Conservation (phyloP, 331 rosid species). For the Prunus yedoensis region DNA sequence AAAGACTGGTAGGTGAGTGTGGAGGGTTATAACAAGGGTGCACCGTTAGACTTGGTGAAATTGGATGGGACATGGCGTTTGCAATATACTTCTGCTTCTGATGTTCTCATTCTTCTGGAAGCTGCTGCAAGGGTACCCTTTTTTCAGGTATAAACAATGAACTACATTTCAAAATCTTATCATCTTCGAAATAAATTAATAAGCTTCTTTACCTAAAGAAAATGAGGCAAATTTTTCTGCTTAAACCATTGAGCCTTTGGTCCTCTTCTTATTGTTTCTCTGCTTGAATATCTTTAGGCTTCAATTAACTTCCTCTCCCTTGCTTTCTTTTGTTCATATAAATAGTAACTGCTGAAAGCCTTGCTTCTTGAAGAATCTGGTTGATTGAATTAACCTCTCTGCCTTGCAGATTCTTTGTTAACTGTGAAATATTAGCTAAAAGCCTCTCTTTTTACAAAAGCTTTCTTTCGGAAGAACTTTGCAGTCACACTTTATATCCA, state of each 20-base stretch:
- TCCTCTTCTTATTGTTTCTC: neutral
- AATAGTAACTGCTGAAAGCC: neutral
- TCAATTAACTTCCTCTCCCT: conserved; percentile 2
- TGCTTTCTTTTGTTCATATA: conserved; percentile 7
- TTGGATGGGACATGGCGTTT: conserved; percentile 96
- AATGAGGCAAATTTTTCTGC: neutral
- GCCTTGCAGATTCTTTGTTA: neutral
- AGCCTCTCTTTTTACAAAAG: neutral
- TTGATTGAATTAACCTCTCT: conserved; percentile 2
- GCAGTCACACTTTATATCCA: neutral
- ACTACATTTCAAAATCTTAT: neutral
- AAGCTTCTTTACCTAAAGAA: neutral
- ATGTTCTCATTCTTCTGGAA: conserved; percentile 81
- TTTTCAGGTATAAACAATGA: conserved; percentile 57
- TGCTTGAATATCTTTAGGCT: neutral
- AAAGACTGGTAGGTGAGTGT: conserved; percentile 57
- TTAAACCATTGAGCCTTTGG: conserved; percentile 8
- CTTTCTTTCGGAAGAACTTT: neutral
- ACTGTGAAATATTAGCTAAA: neutral
- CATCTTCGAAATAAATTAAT: neutral
- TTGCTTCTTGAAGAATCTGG: neutral
- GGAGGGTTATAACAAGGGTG: conserved; percentile 56
- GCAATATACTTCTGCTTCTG: conserved; percentile 88
- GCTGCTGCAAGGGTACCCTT: conserved; percentile 85
- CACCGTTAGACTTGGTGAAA: conserved; percentile 51